Conservation (phyloP, 2,329 filamentous ascomycete species). For the Fusarium stilboides region DNA sequence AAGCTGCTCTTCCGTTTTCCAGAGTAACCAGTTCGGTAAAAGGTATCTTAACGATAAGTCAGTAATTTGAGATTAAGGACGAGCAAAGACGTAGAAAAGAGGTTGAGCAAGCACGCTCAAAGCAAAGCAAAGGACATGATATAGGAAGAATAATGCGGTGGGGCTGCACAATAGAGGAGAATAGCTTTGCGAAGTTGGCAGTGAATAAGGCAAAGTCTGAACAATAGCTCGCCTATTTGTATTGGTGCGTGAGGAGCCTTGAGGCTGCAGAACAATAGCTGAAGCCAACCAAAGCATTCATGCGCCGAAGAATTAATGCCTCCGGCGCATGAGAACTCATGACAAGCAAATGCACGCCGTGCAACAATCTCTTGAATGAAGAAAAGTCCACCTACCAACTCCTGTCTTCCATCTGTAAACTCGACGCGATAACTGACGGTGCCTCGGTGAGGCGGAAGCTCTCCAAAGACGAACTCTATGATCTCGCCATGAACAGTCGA, state of each 20-base stretch:
- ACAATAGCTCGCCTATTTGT: conserved; percentile 21
- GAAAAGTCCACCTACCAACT: conserved; percentile 58
- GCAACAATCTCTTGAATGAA: conserved; percentile 1
- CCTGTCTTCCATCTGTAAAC: conserved; percentile 63
- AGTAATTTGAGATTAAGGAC: conserved; percentile 23
- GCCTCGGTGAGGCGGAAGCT: conserved; percentile 47
- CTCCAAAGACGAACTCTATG: conserved; percentile 56
- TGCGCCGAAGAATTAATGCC: neutral
- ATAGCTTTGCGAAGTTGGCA: conserved; percentile 25
- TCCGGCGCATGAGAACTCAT: neutral
- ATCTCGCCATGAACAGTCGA: conserved; percentile 53
- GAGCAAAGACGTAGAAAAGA: neutral
- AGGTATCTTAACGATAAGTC: conserved; percentile 50
- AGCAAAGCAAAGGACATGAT: conserved; percentile 11
- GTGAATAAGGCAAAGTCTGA: conserved; percentile 40
- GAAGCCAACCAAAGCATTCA: neutral
- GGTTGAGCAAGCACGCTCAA: neutral
- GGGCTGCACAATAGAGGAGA: conserved; percentile 34
- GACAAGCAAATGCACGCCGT: neutral
- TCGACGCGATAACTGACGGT: conserved; percentile 57
- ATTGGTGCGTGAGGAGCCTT: neutral
- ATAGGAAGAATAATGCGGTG: conserved; percentile 14
- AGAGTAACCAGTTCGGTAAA: conserved; percentile 51
- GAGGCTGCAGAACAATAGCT: conserved; percentile 12
- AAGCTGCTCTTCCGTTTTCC: conserved; percentile 53